A percentile compares a stretch with the other conserved stretches of the same genome.
Conservation (phyloP, 305 asterid genomes). For the Nicotiana rustica region DNA sequence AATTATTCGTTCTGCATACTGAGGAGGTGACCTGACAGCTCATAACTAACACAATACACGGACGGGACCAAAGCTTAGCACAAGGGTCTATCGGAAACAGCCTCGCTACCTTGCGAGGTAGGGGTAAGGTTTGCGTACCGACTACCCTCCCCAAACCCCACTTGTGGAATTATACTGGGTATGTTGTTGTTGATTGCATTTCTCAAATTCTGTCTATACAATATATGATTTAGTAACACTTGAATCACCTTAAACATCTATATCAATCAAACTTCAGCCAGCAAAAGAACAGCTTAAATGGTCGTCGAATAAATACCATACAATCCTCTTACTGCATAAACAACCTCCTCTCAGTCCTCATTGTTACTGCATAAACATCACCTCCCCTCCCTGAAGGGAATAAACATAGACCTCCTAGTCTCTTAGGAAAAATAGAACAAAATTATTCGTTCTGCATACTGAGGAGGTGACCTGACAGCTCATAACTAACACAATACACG, state of each 20-base stretch:
- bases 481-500: background rate
- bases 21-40: background rate
- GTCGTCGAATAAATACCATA: slow-evolving; percentile 3
- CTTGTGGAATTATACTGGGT: no score
- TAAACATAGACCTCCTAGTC: slow-evolving; percentile 5
- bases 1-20: background rate
- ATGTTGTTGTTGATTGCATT: background rate
- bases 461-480: background rate
- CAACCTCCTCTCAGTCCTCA: background rate
- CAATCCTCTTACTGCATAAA: background rate
- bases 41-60: background rate
- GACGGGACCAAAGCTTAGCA: background rate
- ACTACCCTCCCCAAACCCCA: no score
- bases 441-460: background rate
- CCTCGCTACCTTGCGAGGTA: no score
- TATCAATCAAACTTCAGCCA: slow-evolving; percentile 13
- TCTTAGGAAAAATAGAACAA: background rate
- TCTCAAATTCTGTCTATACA: background rate
- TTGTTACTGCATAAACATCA: background rate
- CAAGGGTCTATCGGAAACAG: no score
- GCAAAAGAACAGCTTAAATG: background rate
- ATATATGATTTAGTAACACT: background rate
- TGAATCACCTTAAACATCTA: slow-evolving; percentile 23
- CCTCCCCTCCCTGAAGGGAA: background rate
- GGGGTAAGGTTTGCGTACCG: no score